Evolutionary conservation across 441 rosid genomes (phyloP), one percentile per base, ranked within the genome.

Genomic region (Populus hybrid): DNA sequence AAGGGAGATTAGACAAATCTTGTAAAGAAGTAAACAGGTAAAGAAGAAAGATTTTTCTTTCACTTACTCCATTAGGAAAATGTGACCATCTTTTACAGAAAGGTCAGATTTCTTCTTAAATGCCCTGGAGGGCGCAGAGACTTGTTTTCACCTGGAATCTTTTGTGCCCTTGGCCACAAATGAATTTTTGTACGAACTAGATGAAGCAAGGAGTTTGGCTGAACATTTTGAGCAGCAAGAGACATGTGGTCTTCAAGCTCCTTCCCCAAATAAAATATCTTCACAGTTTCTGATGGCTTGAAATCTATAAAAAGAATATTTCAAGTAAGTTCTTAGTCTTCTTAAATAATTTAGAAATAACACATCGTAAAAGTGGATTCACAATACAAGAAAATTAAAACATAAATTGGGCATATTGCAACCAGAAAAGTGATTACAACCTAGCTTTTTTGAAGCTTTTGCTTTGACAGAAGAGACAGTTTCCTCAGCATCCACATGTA

Each of bases 91-190:
- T 90, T 91, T 94, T 73, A 88, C 90, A 78, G 97, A 97, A 63
- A 97, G 97, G 83, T 97, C 99, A 59, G 98, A 91, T 87, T 94
- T 97, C 94, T 92, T 97, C 93, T 97, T 97, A 88, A 94, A 97
- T 61, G 99, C 99, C 69, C 98, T 5, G 98, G 99, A 80, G 99
- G 99, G 75, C 97, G 87, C 84, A 93, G 83, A 67, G 98, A 88
- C 86, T 91, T 97, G 81, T 92, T 94, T 83, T 94, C 97, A 21
- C 97, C 91, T 2, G 97, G 98, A 79, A 94, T 88, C 88, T 86
- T 93, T 79, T 93, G 98, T 38, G 98, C 98, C 88, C 84, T 87
- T 24, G 98, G 95, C 89, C 89, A 86, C 83, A 88, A 76, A 86
- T 94, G 92, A 82, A 97, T 67, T 86, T 88, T 89, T 75, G 98